These are phyloP conservation scores for Passalora sequoiae DNA, from an alignment of 2,329 filamentous ascomycete genomes.

Conservation along the genomic window DNA sequence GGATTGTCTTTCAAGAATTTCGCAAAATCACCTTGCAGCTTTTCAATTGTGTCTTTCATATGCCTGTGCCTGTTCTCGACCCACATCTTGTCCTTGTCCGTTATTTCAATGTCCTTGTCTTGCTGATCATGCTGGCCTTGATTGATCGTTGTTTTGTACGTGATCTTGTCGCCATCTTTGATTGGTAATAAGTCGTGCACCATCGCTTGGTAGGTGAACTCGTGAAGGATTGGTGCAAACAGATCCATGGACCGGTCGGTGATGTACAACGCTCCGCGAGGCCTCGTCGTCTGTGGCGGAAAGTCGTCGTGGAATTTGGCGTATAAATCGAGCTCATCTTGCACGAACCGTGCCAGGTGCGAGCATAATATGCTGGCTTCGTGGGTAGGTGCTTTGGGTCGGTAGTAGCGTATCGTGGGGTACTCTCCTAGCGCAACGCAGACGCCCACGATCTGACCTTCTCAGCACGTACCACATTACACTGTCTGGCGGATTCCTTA, in stretches of 20 bases:
- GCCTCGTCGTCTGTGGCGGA: constrained; percentile 70
- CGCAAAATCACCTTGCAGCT: constrained; percentile 85
- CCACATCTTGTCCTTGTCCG: constrained; percentile 90
- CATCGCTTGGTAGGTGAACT: constrained; percentile 99
- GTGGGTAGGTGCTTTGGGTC: constrained; percentile 67
- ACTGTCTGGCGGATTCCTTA: constrained; percentile 34
- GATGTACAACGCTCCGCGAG: constrained; percentile 76
- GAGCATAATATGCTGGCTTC: constrained; percentile 83
- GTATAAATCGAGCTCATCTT: constrained; percentile 85
- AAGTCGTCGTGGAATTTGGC: constrained; percentile 79
- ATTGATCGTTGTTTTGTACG: constrained; percentile 75
- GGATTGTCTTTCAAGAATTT: constrained; percentile 88
- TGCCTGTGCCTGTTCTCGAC: constrained; percentile 88
- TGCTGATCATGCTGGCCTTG: constrained; percentile 65
- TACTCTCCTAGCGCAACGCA: constrained; percentile 93
- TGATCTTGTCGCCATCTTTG: constrained; percentile 80
- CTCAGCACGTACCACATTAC: neutral
- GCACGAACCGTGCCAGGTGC: constrained; percentile 84
- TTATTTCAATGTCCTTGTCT: constrained; percentile 85
- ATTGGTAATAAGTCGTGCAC: constrained; percentile 88
- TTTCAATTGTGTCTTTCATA: constrained; percentile 97
- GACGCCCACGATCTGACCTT: constrained; percentile 66
- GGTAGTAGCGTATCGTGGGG: constrained; percentile 87
- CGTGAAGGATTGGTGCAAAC: constrained; percentile 79
- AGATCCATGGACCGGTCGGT: constrained; percentile 92